Evolutionary conservation across 2,329 filamentous ascomycete species (phyloP).

Genomic region (Akanthomyces uredinophilus): DNA sequence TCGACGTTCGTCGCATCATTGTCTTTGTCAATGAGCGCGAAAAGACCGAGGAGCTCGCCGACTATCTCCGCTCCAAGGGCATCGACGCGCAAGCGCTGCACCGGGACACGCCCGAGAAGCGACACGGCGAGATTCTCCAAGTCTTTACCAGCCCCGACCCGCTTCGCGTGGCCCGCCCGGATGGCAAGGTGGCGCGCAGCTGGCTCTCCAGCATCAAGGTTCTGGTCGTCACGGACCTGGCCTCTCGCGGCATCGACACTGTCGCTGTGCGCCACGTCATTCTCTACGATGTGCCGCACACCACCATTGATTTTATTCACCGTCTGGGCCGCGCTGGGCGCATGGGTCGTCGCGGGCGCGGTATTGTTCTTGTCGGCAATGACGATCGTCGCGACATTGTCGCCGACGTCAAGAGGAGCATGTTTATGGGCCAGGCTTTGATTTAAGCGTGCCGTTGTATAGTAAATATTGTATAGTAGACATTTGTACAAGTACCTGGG

Average conservation of each 20-base stretch:
- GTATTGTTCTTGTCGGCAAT: conserved; percentile 85
- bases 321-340: conserved; percentile 85
- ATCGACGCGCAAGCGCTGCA: conserved; percentile 84
- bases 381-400: conserved; percentile 87
- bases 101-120: conserved; percentile 73
- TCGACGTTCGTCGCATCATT: conserved; percentile 76
- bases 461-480: conserved; percentile 3
- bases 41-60: conserved; percentile 73
- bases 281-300: conserved; percentile 95
- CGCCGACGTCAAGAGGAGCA: conserved; percentile 82
- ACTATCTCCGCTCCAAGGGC: conserved; percentile 76
- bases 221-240: conserved; percentile 88
- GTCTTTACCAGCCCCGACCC: conserved; percentile 60
- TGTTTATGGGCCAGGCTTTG: conserved; percentile 75
- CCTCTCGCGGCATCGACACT: conserved; percentile 90
- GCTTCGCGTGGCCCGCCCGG: conserved; percentile 26
- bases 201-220: conserved; percentile 75
- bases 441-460: conserved; percentile 44
- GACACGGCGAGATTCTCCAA: conserved; percentile 70
- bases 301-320: conserved; percentile 97
- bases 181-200: conserved; percentile 34
- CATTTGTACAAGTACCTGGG: neutral
- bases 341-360: conserved; percentile 85
- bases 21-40: conserved; percentile 97
- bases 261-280: conserved; percentile 86